These are phyloP conservation scores for Boletus semigastroideus DNA, from an alignment of 1,284 basidiomycete genomes.

Conservation along the genomic window DNA sequence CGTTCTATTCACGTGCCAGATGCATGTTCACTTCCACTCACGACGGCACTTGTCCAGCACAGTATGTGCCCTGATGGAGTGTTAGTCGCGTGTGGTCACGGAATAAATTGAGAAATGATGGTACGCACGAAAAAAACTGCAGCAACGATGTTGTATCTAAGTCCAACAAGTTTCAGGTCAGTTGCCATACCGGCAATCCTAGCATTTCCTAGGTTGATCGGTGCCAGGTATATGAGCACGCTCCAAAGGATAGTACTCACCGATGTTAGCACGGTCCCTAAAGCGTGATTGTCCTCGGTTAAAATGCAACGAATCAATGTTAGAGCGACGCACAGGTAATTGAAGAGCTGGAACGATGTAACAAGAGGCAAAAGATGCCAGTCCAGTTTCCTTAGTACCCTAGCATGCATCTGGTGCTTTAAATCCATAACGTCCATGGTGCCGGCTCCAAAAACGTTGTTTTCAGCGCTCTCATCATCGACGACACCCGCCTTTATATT, in stretches of 20 bases:
- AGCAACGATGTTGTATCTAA: slow-evolving; percentile 43
- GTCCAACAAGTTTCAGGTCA: slow-evolving; percentile 39
- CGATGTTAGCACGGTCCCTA: slow-evolving; percentile 38
- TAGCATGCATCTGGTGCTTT: slow-evolving; percentile 11
- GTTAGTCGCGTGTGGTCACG: background rate
- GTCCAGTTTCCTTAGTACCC: slow-evolving; percentile 46
- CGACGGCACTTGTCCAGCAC: slow-evolving; percentile 46
- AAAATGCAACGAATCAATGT: background rate
- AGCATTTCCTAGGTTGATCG: slow-evolving; percentile 22
- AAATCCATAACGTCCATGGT: background rate
- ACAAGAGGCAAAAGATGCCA: slow-evolving; percentile 47
- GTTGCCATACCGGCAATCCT: slow-evolving; percentile 41
- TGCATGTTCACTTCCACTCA: slow-evolving; percentile 23
- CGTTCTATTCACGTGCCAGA: background rate
- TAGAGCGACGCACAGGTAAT: slow-evolving; percentile 42
- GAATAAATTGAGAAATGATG: background rate
- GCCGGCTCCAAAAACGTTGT: background rate
- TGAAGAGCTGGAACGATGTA: slow-evolving; percentile 54
- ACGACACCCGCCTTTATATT: background rate
- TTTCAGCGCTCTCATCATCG: background rate
- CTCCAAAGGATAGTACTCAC: slow-evolving; percentile 7
- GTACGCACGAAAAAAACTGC: slow-evolving; percentile 48
- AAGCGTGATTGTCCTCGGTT: background rate
- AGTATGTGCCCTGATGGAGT: slow-evolving; percentile 39
- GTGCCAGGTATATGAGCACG: background rate